These are phyloP conservation scores for Anastatica hierochuntica DNA, from an alignment of 345 rosid species.

Conservation along the genomic window DNA sequence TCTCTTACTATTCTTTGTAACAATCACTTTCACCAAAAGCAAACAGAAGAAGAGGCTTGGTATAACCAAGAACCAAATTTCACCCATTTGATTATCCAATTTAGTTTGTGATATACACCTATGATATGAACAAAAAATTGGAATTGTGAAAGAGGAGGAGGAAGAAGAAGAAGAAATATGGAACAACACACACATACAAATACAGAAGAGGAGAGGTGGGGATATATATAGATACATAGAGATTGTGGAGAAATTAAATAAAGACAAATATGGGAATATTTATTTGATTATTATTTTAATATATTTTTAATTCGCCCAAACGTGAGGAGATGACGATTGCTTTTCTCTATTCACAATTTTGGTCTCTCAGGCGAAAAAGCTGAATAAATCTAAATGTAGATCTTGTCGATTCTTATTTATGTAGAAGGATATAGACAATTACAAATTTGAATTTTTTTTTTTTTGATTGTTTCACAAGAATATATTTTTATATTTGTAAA, in stretches of 20 bases:
- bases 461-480: not conserved
- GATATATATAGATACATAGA: slow-evolving; percentile 11
- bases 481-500: not conserved
- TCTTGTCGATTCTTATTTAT: slow-evolving; percentile 25
- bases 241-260: not conserved
- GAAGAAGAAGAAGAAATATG: slow-evolving; percentile 3
- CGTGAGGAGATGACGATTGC: slow-evolving; percentile 11
- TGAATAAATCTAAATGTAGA: slow-evolving; percentile 26
- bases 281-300: not conserved
- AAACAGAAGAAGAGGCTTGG: slow-evolving; percentile 15
- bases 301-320: slow-evolving; percentile 3
- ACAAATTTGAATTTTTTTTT: not conserved
- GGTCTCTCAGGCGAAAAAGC: slow-evolving; percentile 24
- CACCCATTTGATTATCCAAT: slow-evolving; percentile 1
- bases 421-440: slow-evolving; percentile 23
- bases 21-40: slow-evolving; percentile 11
- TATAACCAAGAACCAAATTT: slow-evolving; percentile 10
- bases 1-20: slow-evolving; percentile 19
- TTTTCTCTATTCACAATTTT: slow-evolving; percentile 19
- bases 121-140: not conserved
- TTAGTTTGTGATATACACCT: not conserved
- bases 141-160: not conserved
- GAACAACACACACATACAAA: not conserved
- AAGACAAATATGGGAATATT: slow-evolving; percentile 5
- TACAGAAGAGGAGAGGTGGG: slow-evolving; percentile 18